phyloP scores from a whole-genome alignment of 306 rosid species.

The Sindora glabra region DNA sequence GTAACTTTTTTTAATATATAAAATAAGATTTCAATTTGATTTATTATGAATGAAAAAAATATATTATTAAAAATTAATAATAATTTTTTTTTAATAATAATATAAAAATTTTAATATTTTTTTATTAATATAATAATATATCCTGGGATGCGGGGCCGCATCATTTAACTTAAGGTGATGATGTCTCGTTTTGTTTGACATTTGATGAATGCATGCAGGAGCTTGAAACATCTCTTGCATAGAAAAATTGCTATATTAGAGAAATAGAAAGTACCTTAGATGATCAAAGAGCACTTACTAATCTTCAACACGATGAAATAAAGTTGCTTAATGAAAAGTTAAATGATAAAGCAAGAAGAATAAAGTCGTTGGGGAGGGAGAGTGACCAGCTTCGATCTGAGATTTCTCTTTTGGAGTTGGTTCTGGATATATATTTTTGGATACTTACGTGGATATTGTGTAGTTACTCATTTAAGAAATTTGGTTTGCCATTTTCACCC shows the following conservation, averaged over 20 bases:
- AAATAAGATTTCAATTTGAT: too few species aligned
- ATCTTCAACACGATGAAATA: conserved; percentile 57
- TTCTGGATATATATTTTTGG: too few species aligned
- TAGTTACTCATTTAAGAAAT: not conserved
- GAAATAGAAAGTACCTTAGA: conserved; percentile 49
- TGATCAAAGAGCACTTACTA: conserved; percentile 53
- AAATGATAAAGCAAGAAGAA: conserved; percentile 53
- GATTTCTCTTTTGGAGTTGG: conserved; percentile 83
- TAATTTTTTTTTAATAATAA: too few species aligned
- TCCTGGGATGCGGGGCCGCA: too few species aligned
- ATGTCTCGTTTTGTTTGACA: conserved; percentile 15
- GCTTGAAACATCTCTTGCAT: conserved; percentile 57
- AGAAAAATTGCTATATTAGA: conserved; percentile 56
- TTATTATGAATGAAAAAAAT: too few species aligned
- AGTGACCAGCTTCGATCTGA: conserved; percentile 66
- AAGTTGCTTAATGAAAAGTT: conserved; percentile 63
- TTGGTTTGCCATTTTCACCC: not conserved
- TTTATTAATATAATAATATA: too few species aligned
- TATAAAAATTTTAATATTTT: too few species aligned
- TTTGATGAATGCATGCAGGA: conserved; percentile 50
- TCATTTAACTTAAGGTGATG: conserved; percentile 6
- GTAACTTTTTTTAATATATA: too few species aligned
- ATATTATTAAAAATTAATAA: too few species aligned
- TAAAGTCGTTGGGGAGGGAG: conserved; percentile 83
- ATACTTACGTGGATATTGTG: too few species aligned